phyloP scores from a whole-genome alignment of 192 early-diverging fungal genomes.

The Coemansia sp. region DNA sequence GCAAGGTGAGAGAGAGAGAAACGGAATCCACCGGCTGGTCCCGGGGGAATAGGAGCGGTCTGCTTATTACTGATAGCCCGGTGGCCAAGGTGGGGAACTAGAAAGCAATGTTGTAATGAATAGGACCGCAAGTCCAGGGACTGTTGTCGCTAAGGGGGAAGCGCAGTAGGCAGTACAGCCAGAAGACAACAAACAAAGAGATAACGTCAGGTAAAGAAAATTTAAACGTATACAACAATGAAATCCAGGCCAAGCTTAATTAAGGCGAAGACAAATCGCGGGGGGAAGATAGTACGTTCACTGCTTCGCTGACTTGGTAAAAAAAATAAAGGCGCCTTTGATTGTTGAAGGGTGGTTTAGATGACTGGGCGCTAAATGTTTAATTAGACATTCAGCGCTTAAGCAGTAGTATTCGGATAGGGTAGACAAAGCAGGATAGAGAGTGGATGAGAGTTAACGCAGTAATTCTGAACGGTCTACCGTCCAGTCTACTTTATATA shows the following conservation, averaged over 20 bases:
- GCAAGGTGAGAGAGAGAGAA: neutral
- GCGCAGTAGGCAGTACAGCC: neutral
- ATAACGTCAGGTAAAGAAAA: neutral
- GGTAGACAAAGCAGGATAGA: slow-evolving; percentile 7
- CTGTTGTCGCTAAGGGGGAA: slow-evolving; percentile 2
- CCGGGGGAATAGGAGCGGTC: neutral
- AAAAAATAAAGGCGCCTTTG: neutral
- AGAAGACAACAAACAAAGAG: neutral
- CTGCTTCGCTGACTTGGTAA: neutral
- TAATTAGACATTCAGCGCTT: slow-evolving; percentile 5
- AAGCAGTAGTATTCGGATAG: slow-evolving; percentile 10
- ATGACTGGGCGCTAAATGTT: slow-evolving; percentile 1
- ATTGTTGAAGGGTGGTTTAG: neutral
- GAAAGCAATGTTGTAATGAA: neutral
- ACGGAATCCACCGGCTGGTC: slow-evolving; percentile 5
- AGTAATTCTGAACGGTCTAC: slow-evolving; percentile 1
- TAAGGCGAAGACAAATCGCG: neutral
- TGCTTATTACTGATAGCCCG: slow-evolving; percentile 9
- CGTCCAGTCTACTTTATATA: neutral
- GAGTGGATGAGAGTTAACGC: neutral
- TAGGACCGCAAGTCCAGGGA: neutral
- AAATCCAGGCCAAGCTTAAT: neutral
- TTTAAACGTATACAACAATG: neutral
- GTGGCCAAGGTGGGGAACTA: neutral
- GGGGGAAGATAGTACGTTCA: neutral